Conservation (phyloP, 192 early-diverging fungal species). For the Entomortierella lignicola region DNA sequence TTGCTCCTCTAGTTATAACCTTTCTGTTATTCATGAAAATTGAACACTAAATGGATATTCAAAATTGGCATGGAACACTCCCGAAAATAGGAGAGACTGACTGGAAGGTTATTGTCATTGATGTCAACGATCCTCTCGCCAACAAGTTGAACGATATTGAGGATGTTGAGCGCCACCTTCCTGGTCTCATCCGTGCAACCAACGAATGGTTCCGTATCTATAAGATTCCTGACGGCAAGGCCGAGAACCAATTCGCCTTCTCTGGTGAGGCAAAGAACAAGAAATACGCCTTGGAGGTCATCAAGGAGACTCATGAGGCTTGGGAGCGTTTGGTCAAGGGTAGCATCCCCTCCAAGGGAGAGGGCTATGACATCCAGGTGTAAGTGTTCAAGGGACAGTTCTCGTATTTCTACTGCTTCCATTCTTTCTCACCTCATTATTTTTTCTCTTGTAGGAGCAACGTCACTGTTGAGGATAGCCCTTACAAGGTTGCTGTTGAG, state of each 20-base stretch:
- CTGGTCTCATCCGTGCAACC: conserved; percentile 94
- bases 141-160: conserved; percentile 98
- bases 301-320: conserved; percentile 94
- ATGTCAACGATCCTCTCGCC: conserved; percentile 97
- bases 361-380: conserved; percentile 80
- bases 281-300: conserved; percentile 91
- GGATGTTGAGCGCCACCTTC: conserved; percentile 97
- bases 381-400: conserved; percentile 48
- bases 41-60: background rate
- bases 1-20: no score
- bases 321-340: conserved; percentile 88
- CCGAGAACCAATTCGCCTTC: conserved; percentile 99
- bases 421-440: background rate
- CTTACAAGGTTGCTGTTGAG: conserved; percentile 73
- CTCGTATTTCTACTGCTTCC: conserved; percentile 2
- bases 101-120: conserved; percentile 99
- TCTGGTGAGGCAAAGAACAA: conserved; percentile 87
- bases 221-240: conserved; percentile 99
- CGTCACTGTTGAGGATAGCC: conserved; percentile 75
- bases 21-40: no score
- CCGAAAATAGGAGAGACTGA: conserved; percentile 83
- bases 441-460: conserved; percentile 64
- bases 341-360: conserved; percentile 68
- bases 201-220: conserved; percentile 99
- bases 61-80: no score